These are phyloP conservation scores for Patellifolia procumbens DNA, from an alignment of 179 eudicot species.

Conservation along the genomic window DNA sequence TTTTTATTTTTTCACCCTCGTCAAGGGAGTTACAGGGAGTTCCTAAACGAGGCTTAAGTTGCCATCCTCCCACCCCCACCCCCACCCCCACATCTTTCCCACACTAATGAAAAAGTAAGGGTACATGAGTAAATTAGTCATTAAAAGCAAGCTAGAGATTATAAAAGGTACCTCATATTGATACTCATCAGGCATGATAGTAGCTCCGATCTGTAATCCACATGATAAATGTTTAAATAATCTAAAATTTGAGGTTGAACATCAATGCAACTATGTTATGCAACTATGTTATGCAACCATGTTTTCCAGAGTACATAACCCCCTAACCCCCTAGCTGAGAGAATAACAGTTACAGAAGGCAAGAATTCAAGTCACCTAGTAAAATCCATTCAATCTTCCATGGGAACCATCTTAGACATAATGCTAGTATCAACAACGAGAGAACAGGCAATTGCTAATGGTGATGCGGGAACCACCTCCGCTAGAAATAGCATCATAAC, in stretches of 20 bases:
- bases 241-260: neutral
- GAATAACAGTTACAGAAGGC: neutral
- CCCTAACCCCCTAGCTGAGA: neutral
- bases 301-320: neutral
- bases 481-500: too few species aligned
- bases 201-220: constrained; percentile 62
- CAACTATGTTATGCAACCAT: neutral
- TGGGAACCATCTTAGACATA: neutral
- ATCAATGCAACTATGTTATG: neutral
- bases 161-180: constrained; percentile 79
- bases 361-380: neutral
- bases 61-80: too few species aligned
- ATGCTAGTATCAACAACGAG: too few species aligned
- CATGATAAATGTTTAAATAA: neutral
- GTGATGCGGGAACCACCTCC: too few species aligned
- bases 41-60: too few species aligned
- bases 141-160: constrained; percentile 18
- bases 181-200: constrained; percentile 76
- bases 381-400: neutral
- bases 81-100: neutral
- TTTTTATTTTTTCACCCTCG: too few species aligned
- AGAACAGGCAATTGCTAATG: too few species aligned
- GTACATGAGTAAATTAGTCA: neutral
- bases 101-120: neutral
- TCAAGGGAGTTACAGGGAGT: too few species aligned